A percentile compares a stretch with the other conserved stretches of the same genome.
These are phyloP conservation scores for Tetracentron sinense DNA, from an alignment of 164 flowering plant species.

Conservation along the genomic window DNA sequence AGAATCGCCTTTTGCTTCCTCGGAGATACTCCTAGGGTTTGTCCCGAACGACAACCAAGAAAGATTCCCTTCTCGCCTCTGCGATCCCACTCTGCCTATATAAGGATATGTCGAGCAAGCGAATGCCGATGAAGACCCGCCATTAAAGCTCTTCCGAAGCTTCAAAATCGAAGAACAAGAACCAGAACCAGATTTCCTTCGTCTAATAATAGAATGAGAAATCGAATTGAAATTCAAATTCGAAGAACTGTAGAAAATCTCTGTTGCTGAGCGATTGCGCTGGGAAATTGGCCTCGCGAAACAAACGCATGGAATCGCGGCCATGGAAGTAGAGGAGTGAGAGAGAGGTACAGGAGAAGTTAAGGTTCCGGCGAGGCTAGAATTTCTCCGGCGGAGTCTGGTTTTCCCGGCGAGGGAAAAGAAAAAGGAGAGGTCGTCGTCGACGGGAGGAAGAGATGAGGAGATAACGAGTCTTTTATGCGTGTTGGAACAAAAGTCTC, in stretches of 20 bases:
- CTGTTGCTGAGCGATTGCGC: background rate
- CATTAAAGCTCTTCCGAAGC: constrained; percentile 9
- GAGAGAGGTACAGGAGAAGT: background rate
- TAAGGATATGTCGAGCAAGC: constrained; percentile 53
- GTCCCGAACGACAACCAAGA: constrained; percentile 50
- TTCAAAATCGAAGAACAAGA: constrained; percentile 3
- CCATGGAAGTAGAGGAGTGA: background rate
- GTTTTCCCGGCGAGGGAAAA: background rate
- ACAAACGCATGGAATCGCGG: constrained; percentile 11
- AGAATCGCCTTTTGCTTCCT: constrained; percentile 31
- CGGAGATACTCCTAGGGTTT: constrained; percentile 18
- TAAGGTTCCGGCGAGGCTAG: constrained; percentile 1
- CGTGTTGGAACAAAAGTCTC: background rate
- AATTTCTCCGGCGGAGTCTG: background rate
- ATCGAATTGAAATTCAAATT: constrained; percentile 1
- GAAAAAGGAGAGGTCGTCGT: background rate
- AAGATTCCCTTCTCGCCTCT: constrained; percentile 53
- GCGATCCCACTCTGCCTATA: constrained; percentile 59
- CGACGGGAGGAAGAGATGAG: too few relatives aligned
- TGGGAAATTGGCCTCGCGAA: background rate
- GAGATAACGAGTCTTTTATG: background rate
- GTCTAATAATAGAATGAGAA: background rate
- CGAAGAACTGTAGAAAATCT: background rate
- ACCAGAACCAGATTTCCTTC: background rate
- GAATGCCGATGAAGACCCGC: constrained; percentile 19